Evolutionary conservation across 2,329 filamentous ascomycete genomes (phyloP), one percentile per base, ranked within the genome.

Genomic region (Claviceps quebecensis): DNA sequence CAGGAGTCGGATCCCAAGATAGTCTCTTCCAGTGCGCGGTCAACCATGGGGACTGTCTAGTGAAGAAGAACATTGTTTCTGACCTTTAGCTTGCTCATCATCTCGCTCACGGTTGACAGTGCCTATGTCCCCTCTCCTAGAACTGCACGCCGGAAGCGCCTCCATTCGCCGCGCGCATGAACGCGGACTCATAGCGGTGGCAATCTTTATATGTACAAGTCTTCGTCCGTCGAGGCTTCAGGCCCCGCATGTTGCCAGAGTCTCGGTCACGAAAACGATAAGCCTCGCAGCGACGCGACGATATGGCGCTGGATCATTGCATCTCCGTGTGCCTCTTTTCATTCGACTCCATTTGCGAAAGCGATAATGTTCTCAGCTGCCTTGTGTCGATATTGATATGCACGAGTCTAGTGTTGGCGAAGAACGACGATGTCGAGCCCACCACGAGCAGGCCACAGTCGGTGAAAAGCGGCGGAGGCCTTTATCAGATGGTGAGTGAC

Each of bases 321-420:
- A 76, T 2, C 78, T 77, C 1, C 78, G 80, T 2, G 65, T 81
- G 4, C 78, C 78, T 0, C 69, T 81, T 23, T 73, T 79, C 16
- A 69, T 80, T 52, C 74, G 75, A n/a, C 78, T 77, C 6, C 77
- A 77, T 1, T 61, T 83, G 55, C 70, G 79, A 53, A 83, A 83
- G 69, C 83, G 82, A 70, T 83, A 83, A 60, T 81, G 0, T 83
- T 83, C 59, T 79, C 78, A 7, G 71, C 73, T 16, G 76, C 83
- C 1, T 26, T 6, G 23, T 7, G 8, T 81, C 80, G 3, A 73
- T 64, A 56, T 83, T 79, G 78, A 67, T 82, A 26, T 78, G 76
- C 56, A 69, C 74, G 45, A 62, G 65, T 17, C 58, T 66, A 37
- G 58, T 64, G 45, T 61, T 69, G 52, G 62, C 65, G 50, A 63